Evolutionary conservation across 345 rosid genomes (phyloP), one percentile per base, ranked within the genome.

Genomic region (Bruguiera gymnorhiza): DNA sequence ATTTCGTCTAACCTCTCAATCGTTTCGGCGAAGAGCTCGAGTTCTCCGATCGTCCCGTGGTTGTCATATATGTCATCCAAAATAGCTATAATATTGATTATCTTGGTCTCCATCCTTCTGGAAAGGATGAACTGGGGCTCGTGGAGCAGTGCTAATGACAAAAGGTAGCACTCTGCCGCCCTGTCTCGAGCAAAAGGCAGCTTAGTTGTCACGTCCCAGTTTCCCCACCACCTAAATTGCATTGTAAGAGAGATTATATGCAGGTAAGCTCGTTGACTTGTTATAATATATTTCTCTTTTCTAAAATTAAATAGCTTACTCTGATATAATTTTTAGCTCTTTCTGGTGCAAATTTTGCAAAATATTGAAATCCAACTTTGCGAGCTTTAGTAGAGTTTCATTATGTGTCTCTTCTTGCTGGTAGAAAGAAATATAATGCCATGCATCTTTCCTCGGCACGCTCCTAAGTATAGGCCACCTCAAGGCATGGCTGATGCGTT

Each of bases 41-140:
- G 89, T 68, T 86, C 87, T 32, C 80, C 82, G 24, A 58, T 37
- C 10, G 87, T 80, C 27, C 83, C 89, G 68, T 74, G 73, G 0
- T n/a, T 59, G 67, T 84, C 87, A 23, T 82, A 82, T 0, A 61
- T 82, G 21, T 83, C 89, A 73, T 86, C 89, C 0, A 78, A 29
- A 4, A 74, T 30, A 19, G 84, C 65, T 1, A 68, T 0, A 36
- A 83, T 18, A 6, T 75, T 36, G 0, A 76, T 61, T 1, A 70
- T 7, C 76, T 77, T 83, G 34, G 86, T 80, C 57, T 70, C 6
- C 6, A 53, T 19, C 50, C 0, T 66, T 68, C 87, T 76, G n/a
- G 43, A 78, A 1, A 54, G 1, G 6, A 58, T 16, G 46, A 50
- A 76, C 8, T 80, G 63, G 9, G 87, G 86, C 69, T 83, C 84